phyloP scores from a whole-genome alignment of 2,329 filamentous ascomycete species.

The Colletotrichum australisinense region DNA sequence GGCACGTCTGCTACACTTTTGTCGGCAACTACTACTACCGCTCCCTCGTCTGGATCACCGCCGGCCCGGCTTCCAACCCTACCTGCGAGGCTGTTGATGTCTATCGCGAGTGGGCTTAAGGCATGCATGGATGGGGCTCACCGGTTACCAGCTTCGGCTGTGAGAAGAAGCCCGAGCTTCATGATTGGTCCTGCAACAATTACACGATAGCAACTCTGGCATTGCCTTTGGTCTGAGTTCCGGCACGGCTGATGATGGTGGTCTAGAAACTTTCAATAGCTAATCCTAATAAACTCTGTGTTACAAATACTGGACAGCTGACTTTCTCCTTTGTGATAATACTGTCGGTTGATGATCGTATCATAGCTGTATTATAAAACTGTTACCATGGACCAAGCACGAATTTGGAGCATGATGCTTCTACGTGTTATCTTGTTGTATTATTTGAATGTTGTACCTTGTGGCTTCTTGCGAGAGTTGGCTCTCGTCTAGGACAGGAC shows the following conservation, averaged over 20 bases:
- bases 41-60: slow-evolving; percentile 31
- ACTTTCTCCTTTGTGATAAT: too few species aligned
- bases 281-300: not conserved
- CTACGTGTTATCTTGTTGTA: too few species aligned
- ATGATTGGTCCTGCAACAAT: not conserved
- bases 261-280: not conserved
- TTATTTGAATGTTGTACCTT: too few species aligned
- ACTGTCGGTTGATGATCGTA: too few species aligned
- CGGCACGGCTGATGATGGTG: not conserved
- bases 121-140: not conserved
- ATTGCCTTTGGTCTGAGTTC: not conserved
- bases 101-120: slow-evolving; percentile 8
- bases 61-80: slow-evolving; percentile 25
- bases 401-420: too few species aligned
- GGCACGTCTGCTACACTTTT: slow-evolving; percentile 31
- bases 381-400: too few species aligned
- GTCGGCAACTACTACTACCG: slow-evolving; percentile 36
- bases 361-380: too few species aligned
- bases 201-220: not conserved
- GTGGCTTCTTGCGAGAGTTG: too few species aligned
- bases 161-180: not conserved
- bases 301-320: not conserved
- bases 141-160: not conserved
- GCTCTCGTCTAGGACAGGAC: too few species aligned
- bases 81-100: slow-evolving; percentile 23